Conservation (phyloP, 179 eudicot species). For the Silene noctiflora region DNA sequence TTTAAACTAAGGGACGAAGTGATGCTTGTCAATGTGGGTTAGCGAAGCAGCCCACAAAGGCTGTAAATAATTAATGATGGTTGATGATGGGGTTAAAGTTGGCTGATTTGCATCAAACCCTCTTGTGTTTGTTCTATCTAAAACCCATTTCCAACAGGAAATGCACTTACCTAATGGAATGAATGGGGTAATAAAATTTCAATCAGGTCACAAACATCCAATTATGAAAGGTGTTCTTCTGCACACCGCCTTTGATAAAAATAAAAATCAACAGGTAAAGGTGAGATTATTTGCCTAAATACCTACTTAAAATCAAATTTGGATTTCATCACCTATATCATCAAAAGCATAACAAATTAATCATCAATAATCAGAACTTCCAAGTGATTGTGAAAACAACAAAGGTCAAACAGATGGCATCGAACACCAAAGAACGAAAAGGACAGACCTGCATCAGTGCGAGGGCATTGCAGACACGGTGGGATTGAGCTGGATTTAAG, state of each 20-base stretch:
- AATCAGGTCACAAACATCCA: neutral
- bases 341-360: neutral
- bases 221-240: neutral
- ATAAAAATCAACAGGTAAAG: no score
- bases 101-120: neutral
- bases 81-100: neutral
- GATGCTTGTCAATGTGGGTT: neutral
- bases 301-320: no score
- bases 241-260: neutral
- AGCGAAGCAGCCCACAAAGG: neutral
- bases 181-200: neutral
- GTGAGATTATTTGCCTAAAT: no score
- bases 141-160: no score
- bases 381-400: neutral
- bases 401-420: neutral
- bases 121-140: no score
- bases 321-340: neutral
- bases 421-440: neutral
- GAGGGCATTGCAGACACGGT: conserved; percentile 97
- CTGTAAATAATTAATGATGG: neutral
- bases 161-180: neutral
- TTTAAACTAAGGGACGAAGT: neutral
- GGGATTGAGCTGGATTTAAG: conserved; percentile 76
- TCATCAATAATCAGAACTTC: neutral
- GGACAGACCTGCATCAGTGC: conserved; percentile 80